Evolutionary conservation across 345 rosid genomes (phyloP).

Genomic region (Gossypium sturtianum): DNA sequence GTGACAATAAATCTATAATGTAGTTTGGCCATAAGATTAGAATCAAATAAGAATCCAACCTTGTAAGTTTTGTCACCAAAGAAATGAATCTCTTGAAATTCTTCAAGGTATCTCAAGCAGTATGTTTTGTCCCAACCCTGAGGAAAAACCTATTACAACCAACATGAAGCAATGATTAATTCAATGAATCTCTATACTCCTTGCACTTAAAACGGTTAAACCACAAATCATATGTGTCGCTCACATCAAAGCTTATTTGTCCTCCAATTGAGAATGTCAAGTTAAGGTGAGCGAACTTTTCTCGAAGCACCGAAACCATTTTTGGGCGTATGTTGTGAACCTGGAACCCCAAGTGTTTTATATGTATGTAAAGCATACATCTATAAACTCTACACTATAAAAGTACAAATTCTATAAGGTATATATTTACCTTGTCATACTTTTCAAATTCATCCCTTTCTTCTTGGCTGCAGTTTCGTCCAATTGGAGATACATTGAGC

Average conservation of each 20-base stretch:
- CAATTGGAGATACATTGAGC: constrained; percentile 96
- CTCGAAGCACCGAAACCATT: constrained; percentile 76
- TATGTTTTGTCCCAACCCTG: constrained; percentile 98
- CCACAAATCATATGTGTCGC: constrained; percentile 25
- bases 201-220: constrained; percentile 4
- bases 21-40: not conserved
- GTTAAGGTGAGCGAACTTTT: constrained; percentile 84
- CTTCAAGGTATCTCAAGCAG: constrained; percentile 85
- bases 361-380: constrained; percentile 3
- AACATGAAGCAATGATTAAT: constrained; percentile 10
- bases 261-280: constrained; percentile 92
- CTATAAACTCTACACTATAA: constrained; percentile 1
- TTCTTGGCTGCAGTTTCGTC: constrained; percentile 97
- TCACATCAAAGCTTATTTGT: constrained; percentile 93
- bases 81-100: constrained; percentile 83
- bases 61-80: constrained; percentile 97
- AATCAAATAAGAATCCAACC: constrained; percentile 32
- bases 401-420: not conserved
- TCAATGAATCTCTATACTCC: not conserved
- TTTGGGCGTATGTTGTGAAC: constrained; percentile 72
- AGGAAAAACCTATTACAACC: constrained; percentile 64
- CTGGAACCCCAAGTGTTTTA: constrained; percentile 36
- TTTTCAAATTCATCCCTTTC: constrained; percentile 94
- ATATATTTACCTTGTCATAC: constrained; percentile 74
- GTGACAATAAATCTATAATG: not conserved